These are phyloP conservation scores for Aleurites moluccanus DNA, from an alignment of 441 rosid genomes.

Conservation along the genomic window DNA sequence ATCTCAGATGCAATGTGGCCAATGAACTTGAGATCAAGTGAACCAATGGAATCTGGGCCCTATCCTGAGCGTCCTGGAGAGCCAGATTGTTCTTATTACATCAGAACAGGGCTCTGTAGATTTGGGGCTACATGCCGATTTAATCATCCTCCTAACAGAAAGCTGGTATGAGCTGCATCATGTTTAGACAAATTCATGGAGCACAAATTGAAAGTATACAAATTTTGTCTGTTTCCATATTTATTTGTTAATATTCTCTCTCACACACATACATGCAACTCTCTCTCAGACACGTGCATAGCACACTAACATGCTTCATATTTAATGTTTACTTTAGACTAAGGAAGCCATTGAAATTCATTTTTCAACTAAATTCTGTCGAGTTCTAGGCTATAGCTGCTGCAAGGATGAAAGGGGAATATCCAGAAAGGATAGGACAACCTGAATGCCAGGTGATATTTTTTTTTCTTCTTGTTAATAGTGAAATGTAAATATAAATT, in stretches of 20 bases:
- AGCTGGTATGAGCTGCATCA: constrained; percentile 61
- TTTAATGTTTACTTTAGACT: constrained; percentile 17
- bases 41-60: constrained; percentile 69
- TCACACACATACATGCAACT: neutral
- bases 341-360: constrained; percentile 8
- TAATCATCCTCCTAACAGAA: constrained; percentile 95
- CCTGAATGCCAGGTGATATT: constrained; percentile 92
- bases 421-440: constrained; percentile 93
- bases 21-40: constrained; percentile 71
- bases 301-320: neutral
- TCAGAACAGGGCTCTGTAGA: constrained; percentile 97
- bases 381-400: constrained; percentile 80
- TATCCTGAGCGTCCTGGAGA: constrained; percentile 94
- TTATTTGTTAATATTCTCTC: neutral
- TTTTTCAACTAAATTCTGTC: constrained; percentile 25
- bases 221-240: constrained; percentile 6
- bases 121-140: constrained; percentile 92
- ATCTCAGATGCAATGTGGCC: constrained; percentile 90
- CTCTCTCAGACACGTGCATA: neutral
- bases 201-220: constrained; percentile 7
- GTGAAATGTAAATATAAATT: neutral
- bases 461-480: constrained; percentile 11
- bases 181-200: constrained; percentile 26
- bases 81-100: constrained; percentile 94
- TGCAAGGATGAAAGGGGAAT: constrained; percentile 93